Conservation (phyloP, 306 rosid species). For the apple (Malus domestica) region DNA sequence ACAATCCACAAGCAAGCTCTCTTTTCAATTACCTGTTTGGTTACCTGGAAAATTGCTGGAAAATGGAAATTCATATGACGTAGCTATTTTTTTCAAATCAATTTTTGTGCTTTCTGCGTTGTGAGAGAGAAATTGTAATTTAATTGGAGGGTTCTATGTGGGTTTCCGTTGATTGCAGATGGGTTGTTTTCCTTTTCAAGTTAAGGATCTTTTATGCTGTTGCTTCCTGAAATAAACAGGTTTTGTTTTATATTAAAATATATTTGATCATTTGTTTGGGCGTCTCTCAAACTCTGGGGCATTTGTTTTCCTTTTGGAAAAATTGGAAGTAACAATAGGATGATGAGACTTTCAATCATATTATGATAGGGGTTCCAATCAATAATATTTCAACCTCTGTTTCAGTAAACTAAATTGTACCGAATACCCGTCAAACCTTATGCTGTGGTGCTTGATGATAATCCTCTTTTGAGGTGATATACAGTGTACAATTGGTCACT, state of each 20-base stretch:
- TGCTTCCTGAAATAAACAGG: background rate
- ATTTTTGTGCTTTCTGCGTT: background rate
- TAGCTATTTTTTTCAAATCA: background rate
- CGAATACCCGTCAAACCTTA: background rate
- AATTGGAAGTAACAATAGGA: background rate
- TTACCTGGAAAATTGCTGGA: background rate
- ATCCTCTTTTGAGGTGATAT: slow-evolving; percentile 1
- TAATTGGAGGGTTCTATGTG: slow-evolving; percentile 22
- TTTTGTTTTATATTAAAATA: background rate
- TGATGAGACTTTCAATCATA: background rate
- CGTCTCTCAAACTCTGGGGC: background rate
- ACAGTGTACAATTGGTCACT: background rate
- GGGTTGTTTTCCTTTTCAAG: background rate
- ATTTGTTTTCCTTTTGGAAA: background rate
- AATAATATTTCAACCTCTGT: background rate
- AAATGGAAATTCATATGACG: background rate
- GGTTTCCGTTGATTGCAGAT: slow-evolving; percentile 5
- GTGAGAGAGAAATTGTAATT: slow-evolving; percentile 2
- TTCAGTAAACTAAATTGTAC: background rate
- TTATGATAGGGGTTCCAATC: background rate
- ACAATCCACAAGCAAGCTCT: slow-evolving; percentile 3
- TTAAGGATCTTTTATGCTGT: background rate
- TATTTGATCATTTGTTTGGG: background rate
- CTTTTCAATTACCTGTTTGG: background rate
- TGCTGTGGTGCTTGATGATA: background rate